These are phyloP conservation scores for Iberis pinnata DNA, from an alignment of 345 rosid species.

Conservation along the genomic window DNA sequence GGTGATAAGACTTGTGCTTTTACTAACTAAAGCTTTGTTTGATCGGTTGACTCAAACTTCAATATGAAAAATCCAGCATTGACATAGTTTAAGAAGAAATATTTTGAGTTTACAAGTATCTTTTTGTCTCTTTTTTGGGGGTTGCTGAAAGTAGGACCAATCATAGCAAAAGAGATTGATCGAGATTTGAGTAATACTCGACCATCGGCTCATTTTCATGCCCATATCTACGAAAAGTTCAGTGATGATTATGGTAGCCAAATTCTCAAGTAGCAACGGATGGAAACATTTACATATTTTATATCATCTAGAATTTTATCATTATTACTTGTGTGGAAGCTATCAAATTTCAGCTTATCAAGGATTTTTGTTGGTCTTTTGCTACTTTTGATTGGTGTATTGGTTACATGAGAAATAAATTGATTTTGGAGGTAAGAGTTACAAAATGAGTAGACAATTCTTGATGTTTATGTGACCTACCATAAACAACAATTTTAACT, in stretches of 20 bases:
- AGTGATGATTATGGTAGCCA: constrained; percentile 92
- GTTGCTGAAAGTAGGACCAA: constrained; percentile 72
- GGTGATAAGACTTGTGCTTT: no score
- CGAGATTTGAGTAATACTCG: constrained; percentile 77
- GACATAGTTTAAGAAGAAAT: not conserved
- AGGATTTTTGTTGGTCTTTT: not conserved
- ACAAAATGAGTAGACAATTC: no score
- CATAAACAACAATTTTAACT: constrained; percentile 16
- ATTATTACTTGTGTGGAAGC: constrained; percentile 11
- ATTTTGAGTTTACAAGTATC: not conserved
- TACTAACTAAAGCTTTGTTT: no score
- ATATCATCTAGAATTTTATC: constrained; percentile 4
- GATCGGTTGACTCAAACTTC: no score
- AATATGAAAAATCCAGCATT: no score
- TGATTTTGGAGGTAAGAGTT: no score
- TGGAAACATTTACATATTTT: no score
- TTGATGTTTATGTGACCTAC: not conserved
- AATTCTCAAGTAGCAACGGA: constrained; percentile 50
- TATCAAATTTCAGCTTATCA: not conserved
- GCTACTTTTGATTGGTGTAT: no score
- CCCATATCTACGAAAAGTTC: constrained; percentile 80
- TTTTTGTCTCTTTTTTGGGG: not conserved
- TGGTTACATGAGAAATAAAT: no score
- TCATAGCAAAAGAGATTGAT: constrained; percentile 58
- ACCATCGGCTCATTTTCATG: constrained; percentile 90